A percentile compares a stretch with the other conserved stretches of the same genome.
These are phyloP conservation scores for Rhytidiadelphus loreus DNA, from an alignment of 225 moss, liverwort and hornwort genomes.

Conservation along the genomic window DNA sequence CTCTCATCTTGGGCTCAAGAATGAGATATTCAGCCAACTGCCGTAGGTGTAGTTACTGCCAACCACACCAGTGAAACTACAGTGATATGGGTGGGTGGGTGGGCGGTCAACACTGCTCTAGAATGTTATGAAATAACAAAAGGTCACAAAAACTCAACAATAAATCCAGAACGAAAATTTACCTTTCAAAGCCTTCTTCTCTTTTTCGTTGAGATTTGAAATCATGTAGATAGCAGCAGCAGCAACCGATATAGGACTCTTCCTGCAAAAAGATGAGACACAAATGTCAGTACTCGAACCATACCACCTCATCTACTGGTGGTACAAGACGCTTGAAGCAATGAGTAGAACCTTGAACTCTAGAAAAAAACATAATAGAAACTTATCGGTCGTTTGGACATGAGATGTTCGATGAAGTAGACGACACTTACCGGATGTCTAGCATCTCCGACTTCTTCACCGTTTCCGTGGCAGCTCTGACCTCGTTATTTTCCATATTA, in stretches of 20 bases:
- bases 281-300: background rate
- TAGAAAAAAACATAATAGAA: background rate
- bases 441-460: constrained; percentile 85
- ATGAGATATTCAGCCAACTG: background rate
- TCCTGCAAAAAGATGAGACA: constrained; percentile 25
- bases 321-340: background rate
- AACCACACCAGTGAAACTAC: background rate
- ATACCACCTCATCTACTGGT: background rate
- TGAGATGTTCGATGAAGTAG: background rate
- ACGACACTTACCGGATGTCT: constrained; percentile 49
- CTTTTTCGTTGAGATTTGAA: constrained; percentile 68
- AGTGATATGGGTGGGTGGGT: background rate
- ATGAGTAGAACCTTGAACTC: background rate
- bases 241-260: constrained; percentile 84
- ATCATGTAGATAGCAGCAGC: constrained; percentile 94
- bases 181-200: constrained; percentile 82
- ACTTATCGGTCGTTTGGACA: background rate
- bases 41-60: background rate
- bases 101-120: background rate
- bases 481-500: constrained; percentile 71
- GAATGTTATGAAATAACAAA: background rate
- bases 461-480: constrained; percentile 77
- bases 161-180: background rate
- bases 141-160: background rate
- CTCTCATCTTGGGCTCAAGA: background rate